These are phyloP conservation scores for Fusarium lyarnte DNA, from an alignment of 2,329 filamentous ascomycete species.

Conservation along the genomic window DNA sequence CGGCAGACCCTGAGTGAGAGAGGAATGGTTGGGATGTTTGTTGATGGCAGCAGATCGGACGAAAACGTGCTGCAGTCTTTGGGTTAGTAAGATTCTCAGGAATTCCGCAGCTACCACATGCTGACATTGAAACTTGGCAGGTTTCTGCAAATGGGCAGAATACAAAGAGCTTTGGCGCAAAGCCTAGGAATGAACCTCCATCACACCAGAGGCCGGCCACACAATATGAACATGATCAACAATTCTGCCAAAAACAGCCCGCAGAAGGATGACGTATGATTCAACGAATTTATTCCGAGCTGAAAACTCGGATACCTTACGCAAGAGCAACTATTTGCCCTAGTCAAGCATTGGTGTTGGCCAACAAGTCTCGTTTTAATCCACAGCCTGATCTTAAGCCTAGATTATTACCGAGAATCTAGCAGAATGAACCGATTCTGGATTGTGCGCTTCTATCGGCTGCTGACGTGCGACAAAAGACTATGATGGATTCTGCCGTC, in stretches of 20 bases:
- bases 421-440: background rate
- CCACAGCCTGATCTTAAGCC: background rate
- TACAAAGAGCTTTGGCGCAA: constrained; percentile 66
- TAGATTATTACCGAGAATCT: background rate
- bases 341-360: background rate
- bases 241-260: background rate
- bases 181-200: constrained; percentile 38
- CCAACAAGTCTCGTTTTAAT: background rate
- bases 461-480: background rate
- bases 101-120: background rate
- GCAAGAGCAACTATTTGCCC: background rate
- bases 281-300: background rate
- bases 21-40: constrained; percentile 64
- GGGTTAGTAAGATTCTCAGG: constrained; percentile 53
- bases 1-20: constrained; percentile 57
- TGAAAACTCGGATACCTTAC: background rate
- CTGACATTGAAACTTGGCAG: constrained; percentile 47
- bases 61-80: constrained; percentile 61
- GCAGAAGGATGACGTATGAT: background rate
- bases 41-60: constrained; percentile 64
- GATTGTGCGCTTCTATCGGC: background rate
- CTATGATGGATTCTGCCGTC: background rate
- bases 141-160: constrained; percentile 67
- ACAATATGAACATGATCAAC: background rate
- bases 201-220: background rate